phyloP scores from a whole-genome alignment of 2,329 filamentous ascomycete species.

The Albifimbria verrucaria region DNA sequence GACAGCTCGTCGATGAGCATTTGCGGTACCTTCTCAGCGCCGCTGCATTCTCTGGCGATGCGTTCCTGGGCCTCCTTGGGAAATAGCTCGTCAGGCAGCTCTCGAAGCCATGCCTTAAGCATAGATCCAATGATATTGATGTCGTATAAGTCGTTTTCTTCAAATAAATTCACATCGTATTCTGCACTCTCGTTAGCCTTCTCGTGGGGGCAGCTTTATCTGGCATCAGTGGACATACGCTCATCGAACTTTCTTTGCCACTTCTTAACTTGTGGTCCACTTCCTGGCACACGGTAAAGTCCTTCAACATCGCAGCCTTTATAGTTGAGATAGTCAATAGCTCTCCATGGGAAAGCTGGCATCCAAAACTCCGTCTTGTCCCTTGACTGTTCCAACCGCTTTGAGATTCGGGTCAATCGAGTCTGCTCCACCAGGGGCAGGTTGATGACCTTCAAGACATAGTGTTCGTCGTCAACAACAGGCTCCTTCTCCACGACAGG shows the following conservation, averaged over 20 bases:
- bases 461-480: conserved; percentile 74
- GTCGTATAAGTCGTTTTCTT: conserved; percentile 84
- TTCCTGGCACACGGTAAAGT: conserved; percentile 87
- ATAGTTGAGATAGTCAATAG: conserved; percentile 94
- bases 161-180: conserved; percentile 84
- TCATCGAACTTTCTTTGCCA: conserved; percentile 92
- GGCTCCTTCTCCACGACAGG: conserved; percentile 64
- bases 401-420: conserved; percentile 85
- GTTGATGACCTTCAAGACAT: conserved; percentile 81
- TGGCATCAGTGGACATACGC: conserved; percentile 45
- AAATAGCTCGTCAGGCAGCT: conserved; percentile 91
- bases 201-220: background rate
- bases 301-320: conserved; percentile 93
- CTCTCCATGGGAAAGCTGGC: conserved; percentile 92
- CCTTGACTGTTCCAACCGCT: conserved; percentile 77
- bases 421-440: conserved; percentile 84
- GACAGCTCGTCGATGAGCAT: conserved; percentile 88
- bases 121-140: conserved; percentile 96
- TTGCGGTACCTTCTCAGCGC: conserved; percentile 77
- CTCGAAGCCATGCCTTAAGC: conserved; percentile 93
- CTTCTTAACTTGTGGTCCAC: conserved; percentile 84
- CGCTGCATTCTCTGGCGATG: conserved; percentile 75
- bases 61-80: conserved; percentile 79
- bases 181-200: conserved; percentile 44
- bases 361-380: conserved; percentile 99